These are phyloP conservation scores for Candida ascalaphidarum DNA, from an alignment of 805 yeast genomes.

Conservation along the genomic window DNA sequence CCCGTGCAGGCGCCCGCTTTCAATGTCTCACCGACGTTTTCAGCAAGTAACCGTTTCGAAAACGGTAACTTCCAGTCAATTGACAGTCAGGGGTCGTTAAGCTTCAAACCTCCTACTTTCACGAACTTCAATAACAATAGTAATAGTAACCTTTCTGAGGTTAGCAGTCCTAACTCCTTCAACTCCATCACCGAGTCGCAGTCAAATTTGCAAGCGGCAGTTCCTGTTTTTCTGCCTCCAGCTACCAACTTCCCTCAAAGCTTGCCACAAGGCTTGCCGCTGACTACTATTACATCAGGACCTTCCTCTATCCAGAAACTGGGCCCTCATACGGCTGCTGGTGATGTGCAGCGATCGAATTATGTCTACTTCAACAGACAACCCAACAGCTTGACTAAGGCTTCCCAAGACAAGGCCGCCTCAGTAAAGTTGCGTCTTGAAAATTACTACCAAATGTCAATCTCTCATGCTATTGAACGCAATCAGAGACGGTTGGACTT, in stretches of 20 bases:
- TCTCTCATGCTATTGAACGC: slow-evolving; percentile 88
- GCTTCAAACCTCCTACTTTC: slow-evolving; percentile 33
- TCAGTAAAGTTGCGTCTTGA: slow-evolving; percentile 76
- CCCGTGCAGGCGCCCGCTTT: slow-evolving; percentile 7
- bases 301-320: too few relatives aligned
- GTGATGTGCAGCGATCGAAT: background rate
- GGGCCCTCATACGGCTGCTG: background rate
- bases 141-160: slow-evolving; percentile 30
- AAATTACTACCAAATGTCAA: slow-evolving; percentile 78
- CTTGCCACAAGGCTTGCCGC: too few relatives aligned
- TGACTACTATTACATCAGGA: too few relatives aligned
- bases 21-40: slow-evolving; percentile 16
- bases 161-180: slow-evolving; percentile 17
- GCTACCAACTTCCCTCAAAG: too few relatives aligned
- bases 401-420: slow-evolving; percentile 76
- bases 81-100: slow-evolving; percentile 20
- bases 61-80: slow-evolving; percentile 21
- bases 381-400: slow-evolving; percentile 68
- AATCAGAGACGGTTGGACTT: slow-evolving; percentile 85
- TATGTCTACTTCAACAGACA: slow-evolving; percentile 69
- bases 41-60: slow-evolving; percentile 9
- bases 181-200: slow-evolving; percentile 14
- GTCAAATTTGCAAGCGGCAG: too few relatives aligned
- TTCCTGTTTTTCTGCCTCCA: too few relatives aligned
- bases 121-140: slow-evolving; percentile 32